Percentiles rank a stretch among this genome's conserved stretches.
phyloP scores from a whole-genome alignment of 208 protist genomes.

The Acanthamoeba quina region DNA sequence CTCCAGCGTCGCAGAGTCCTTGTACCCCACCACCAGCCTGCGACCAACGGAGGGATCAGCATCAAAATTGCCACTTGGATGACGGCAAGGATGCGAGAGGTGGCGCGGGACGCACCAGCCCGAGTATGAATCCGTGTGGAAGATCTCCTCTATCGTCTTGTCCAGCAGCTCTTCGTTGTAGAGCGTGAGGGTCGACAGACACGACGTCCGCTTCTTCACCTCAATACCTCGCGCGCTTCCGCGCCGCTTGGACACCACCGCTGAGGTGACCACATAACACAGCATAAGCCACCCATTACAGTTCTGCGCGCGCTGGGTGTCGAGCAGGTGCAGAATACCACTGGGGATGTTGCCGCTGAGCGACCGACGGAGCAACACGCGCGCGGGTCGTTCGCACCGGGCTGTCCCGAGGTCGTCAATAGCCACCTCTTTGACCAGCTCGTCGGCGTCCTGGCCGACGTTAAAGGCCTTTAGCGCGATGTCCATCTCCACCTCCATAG shows the following conservation, averaged over 20 bases:
- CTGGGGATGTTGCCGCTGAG: slow-evolving; percentile 37
- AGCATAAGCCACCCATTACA: neutral
- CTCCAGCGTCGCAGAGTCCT: slow-evolving; percentile 13
- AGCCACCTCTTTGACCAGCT: neutral
- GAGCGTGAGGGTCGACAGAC: slow-evolving; percentile 31
- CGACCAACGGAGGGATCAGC: neutral
- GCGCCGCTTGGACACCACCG: slow-evolving; percentile 42
- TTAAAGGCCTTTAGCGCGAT: slow-evolving; percentile 15
- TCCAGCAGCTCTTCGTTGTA: slow-evolving; percentile 60
- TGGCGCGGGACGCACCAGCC: neutral
- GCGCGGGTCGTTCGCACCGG: neutral
- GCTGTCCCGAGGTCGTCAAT: neutral
- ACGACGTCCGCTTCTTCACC: slow-evolving; percentile 47
- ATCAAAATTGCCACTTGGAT: neutral
- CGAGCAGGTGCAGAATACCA: neutral
- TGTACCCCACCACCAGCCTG: slow-evolving; percentile 69
- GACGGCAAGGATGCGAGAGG: neutral
- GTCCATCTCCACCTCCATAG: slow-evolving; percentile 25
- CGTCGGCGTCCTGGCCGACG: neutral
- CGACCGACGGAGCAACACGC: neutral
- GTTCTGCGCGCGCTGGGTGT: neutral
- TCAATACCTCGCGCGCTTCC: slow-evolving; percentile 11
- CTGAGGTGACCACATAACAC: neutral
- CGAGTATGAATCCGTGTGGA: slow-evolving; percentile 49
- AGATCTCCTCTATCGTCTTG: slow-evolving; percentile 49